Conservation (phyloP, 2,329 filamentous ascomycete species). For the Neofusicoccum kwambonambiense region DNA sequence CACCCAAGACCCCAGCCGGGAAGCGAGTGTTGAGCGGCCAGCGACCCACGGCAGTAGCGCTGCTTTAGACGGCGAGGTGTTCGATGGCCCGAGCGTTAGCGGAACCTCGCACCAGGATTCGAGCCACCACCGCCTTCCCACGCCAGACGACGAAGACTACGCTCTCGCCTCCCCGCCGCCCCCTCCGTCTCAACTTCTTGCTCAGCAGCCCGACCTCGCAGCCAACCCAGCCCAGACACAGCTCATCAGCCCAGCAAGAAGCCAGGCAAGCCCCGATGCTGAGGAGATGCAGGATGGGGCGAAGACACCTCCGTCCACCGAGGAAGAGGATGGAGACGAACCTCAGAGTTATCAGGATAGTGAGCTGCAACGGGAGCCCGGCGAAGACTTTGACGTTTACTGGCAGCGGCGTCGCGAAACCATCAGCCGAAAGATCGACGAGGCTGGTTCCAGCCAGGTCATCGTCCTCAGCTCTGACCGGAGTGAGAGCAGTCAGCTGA, state of each 20-base stretch:
- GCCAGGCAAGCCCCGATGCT: conserved; percentile 13
- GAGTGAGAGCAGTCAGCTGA: not conserved
- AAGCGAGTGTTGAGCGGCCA: conserved; percentile 1
- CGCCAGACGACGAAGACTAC: conserved; percentile 32
- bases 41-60: not conserved
- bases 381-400: not conserved
- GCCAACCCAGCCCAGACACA: conserved; percentile 21
- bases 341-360: not conserved
- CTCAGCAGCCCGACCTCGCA: conserved; percentile 2
- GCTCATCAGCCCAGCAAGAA: conserved; percentile 31
- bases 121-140: conserved; percentile 23
- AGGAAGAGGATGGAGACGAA: not conserved
- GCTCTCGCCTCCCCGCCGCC: not conserved
- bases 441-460: conserved; percentile 21
- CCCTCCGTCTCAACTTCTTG: conserved; percentile 29
- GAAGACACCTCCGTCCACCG: conserved; percentile 22
- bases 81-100: conserved; percentile 25
- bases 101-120: conserved; percentile 24
- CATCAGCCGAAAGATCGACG: conserved; percentile 21
- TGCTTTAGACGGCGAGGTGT: conserved; percentile 24
- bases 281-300: conserved; percentile 35
- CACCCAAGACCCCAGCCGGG: not conserved
- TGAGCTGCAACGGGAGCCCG: not conserved
- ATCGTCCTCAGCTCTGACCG: conserved; percentile 25
- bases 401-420: conserved; percentile 17